Evolutionary conservation across 768 basidiomycete genomes (phyloP).

Genomic region (Rhizopogon rudus): DNA sequence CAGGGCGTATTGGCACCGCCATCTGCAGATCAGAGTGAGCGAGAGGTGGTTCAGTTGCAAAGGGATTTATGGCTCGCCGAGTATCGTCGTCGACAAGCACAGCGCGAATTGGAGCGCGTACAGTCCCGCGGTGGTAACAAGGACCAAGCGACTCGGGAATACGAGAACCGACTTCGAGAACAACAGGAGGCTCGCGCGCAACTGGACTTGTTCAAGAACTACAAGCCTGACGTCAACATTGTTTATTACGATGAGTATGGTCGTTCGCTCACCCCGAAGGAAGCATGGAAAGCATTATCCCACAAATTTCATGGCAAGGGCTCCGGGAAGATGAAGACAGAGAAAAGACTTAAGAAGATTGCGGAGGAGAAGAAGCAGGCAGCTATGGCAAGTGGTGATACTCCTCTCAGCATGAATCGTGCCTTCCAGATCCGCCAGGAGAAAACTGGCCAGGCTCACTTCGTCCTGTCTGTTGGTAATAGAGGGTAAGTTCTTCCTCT

Average conservation of each 20-base stretch:
- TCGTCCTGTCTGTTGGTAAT: slow-evolving; percentile 92
- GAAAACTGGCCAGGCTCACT: slow-evolving; percentile 93
- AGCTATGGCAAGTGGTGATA: slow-evolving; percentile 94
- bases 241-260: slow-evolving; percentile 98
- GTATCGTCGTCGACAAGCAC: slow-evolving; percentile 66
- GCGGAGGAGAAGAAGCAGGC: slow-evolving; percentile 95
- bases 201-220: slow-evolving; percentile 82
- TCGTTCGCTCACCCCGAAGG: slow-evolving; percentile 81
- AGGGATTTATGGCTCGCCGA: slow-evolving; percentile 90
- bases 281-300: slow-evolving; percentile 97
- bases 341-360: slow-evolving; percentile 94
- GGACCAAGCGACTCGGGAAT: slow-evolving; percentile 92
- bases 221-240: slow-evolving; percentile 96
- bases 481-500: slow-evolving; percentile 57
- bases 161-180: slow-evolving; percentile 89
- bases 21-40: slow-evolving; percentile 57
- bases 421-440: slow-evolving; percentile 93
- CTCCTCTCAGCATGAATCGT: slow-evolving; percentile 89
- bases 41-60: slow-evolving; percentile 80
- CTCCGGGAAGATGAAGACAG: slow-evolving; percentile 94
- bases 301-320: slow-evolving; percentile 99
- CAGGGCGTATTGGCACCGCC: slow-evolving; percentile 82
- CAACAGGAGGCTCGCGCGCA: slow-evolving; percentile 84
- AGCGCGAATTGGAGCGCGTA: slow-evolving; percentile 76
- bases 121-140: slow-evolving; percentile 76